Conservation (phyloP, 73 alveolate genomes). For the Tetrahymena thermophila region DNA sequence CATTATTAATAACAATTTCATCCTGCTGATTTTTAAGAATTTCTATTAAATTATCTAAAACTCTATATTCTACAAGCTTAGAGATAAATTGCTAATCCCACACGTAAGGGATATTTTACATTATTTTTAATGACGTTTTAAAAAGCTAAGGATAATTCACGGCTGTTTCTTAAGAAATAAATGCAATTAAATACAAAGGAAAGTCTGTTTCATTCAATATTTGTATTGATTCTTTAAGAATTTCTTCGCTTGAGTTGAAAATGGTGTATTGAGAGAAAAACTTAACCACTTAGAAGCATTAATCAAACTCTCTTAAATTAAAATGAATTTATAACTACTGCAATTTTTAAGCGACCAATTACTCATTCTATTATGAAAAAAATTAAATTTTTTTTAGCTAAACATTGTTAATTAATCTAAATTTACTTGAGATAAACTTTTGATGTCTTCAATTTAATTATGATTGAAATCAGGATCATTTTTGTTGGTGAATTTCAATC, state of each 20-base stretch:
- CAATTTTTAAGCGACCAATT: not conserved
- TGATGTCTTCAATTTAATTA: not conserved
- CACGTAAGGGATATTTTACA: not conserved
- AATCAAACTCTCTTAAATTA: not conserved
- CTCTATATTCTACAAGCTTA: not conserved
- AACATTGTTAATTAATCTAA: not conserved
- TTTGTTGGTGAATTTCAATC: not conserved
- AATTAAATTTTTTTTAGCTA: not conserved
- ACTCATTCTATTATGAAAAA: not conserved
- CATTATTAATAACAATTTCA: not conserved
- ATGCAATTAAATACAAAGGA: not conserved
- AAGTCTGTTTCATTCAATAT: not conserved
- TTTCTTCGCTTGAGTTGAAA: not conserved
- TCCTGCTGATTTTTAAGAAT: not conserved
- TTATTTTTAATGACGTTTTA: not conserved
- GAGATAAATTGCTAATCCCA: not conserved
- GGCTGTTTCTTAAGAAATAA: not conserved
- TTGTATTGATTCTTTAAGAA: not conserved
- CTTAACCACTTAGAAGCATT: not conserved
- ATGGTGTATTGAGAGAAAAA: not conserved
- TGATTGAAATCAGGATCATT: not conserved
- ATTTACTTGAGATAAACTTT: not conserved
- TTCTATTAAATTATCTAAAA: not conserved
- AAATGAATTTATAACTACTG: not conserved
- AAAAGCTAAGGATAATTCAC: not conserved